Base-by-base conservation (phyloP, 1,139 yeast genomes). In the Candida sojae region DNA sequence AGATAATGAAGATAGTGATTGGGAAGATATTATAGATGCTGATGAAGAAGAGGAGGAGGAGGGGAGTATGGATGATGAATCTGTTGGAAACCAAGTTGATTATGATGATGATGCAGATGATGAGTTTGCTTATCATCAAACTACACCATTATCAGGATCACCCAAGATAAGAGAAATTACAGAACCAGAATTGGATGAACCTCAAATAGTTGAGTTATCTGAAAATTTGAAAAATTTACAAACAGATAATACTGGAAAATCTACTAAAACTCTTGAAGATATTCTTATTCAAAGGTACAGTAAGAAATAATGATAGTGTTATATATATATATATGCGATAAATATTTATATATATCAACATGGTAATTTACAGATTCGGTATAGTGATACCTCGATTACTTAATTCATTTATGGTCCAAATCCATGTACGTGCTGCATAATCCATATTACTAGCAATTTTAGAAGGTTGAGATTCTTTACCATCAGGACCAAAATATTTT, bases 351-450 rank as follows among this genome's bases (percentile, higher is more conserved):
- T n/a, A 17, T 17, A 17, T 17, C 4, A 28, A 13, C 12, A 43
- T 11, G 9, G 21, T 11, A 32, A 31, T 26, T 43, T 42, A 46
- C n/a, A 34, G 35, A 31, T 42, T 46, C 5, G 64, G 61, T 25
- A 62, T 57, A 39, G 60, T 53, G 41, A 72, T 68, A 35, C 71
- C 65, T 46, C 88, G 70, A 52, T 79, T 75, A 50, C 79, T 73
- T 50, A 89, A 66, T 59, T 86, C 79, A 45, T 74, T 77, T 5
- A 83, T 77, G 0, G 96, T 86, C 96, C 96, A 88, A n/a, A 83
- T 81, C 93, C 96, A 89, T 13, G 89, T 84, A 44, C 83, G 69
- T 8, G 86, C 84, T 1, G 89, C 88, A 57, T 78, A 80, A 50
- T 80, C 83, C 66, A 79, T 67, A 59, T 84, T 79, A 28, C 69